A percentile compares a stretch with the other conserved stretches of the same genome.
Conservation (phyloP, 164 flowering plant genomes). For the Tetrastigma voinierianum region DNA sequence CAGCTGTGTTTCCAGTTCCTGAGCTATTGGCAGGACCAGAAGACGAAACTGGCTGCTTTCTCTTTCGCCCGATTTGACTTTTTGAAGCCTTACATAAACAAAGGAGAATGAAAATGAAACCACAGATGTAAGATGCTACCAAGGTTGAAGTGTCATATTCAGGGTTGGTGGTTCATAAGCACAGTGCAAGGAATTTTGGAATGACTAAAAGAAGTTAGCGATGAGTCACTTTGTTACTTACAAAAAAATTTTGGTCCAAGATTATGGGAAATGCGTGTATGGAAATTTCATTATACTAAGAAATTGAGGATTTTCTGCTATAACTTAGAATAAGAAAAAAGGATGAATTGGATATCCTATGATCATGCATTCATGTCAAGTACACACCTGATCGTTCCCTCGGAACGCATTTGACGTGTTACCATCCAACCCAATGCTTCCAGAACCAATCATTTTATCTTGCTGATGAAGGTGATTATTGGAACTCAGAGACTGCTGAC, state of each 20-base stretch:
- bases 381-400: conserved; percentile 47
- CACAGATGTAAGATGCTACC: background rate
- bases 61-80: conserved; percentile 35
- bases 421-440: conserved; percentile 32
- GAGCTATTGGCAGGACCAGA: conserved; percentile 46
- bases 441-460: conserved; percentile 32
- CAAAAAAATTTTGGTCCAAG: too few relatives aligned
- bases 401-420: conserved; percentile 34
- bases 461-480: conserved; percentile 27
- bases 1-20: conserved; percentile 39
- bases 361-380: background rate
- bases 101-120: background rate
- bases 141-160: too few relatives aligned
- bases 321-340: too few relatives aligned
- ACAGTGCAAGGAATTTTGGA: too few relatives aligned
- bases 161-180: background rate
- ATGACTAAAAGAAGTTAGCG: too few relatives aligned
- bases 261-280: too few relatives aligned
- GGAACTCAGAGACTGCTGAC: conserved; percentile 37
- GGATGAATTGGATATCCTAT: background rate
- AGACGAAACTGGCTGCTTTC: conserved; percentile 43
- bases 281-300: too few relatives aligned
- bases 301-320: too few relatives aligned
- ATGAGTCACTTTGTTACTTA: too few relatives aligned
- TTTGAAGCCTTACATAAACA: conserved; percentile 33